Base-by-base conservation (phyloP, 23 red algal genomes). In the Pyropia yezoensis region DNA sequence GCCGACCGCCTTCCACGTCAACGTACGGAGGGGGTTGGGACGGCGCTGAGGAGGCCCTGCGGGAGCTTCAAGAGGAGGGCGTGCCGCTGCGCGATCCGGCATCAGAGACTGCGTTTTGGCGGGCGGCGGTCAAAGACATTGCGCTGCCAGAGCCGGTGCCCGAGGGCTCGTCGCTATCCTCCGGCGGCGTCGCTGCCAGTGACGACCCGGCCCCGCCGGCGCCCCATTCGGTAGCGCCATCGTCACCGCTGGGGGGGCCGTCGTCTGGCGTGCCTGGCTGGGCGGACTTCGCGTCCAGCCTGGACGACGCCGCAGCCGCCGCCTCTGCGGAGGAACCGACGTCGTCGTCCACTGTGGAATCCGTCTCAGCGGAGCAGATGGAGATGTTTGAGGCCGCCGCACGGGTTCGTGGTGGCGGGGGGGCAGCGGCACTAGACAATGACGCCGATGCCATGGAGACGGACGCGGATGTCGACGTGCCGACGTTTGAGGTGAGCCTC, bases 51-150 rank as follows among this genome's bases (percentile, higher is more conserved):
- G 30, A 58, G n/a, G 70, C 75, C 20, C 16, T 77, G 8, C 33
- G 71, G 18, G 49, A 59, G 20, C 54, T 87, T 63, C 56, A 18
- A 8, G 19, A 27, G 30, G 32, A 87, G 13, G 82, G 82, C 15
- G 16, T 77, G 30, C 61, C 60, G 3, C 27, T 69, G 18, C 54
- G 71, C 49, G 82, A 77, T 57, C 65, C 82, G 9, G 75, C 75
- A 61, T 64, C 62, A 2, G 82, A 87, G 45, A 66, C 69, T 19
- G 70, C 75, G 21, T 66, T 54, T 32, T 87, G 82, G 82, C 57
- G 69, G 24, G 63, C 50, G 19, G 65, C 71, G 15, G 82, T 70
- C 23, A 59, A 56, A 6, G 82, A 87, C 34, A 65, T 87, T 23
- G 56, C 3, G 4, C 11, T 47, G 11, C 39, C 39, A 47, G 39